phyloP scores from a whole-genome alignment of 2,329 filamentous ascomycete genomes.

The Rhinocladiella mackenziei region DNA sequence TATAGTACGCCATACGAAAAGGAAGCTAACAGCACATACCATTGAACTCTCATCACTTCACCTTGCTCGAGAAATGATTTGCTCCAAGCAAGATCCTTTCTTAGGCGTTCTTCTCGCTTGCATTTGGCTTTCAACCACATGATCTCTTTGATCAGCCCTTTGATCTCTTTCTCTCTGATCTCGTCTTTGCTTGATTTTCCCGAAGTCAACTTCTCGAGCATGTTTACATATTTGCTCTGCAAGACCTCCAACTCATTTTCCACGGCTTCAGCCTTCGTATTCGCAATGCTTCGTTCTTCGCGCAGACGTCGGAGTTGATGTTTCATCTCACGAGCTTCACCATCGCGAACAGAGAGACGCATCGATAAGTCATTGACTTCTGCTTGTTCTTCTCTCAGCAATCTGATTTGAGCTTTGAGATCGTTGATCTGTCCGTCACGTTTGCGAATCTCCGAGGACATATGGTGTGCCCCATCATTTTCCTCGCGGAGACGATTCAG shows the following conservation, averaged over 20 bases:
- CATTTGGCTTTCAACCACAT: slow-evolving; percentile 81
- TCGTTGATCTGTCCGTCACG: slow-evolving; percentile 63
- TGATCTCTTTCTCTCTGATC: slow-evolving; percentile 61
- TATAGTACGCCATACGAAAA: slow-evolving; percentile 9
- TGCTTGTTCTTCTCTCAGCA: slow-evolving; percentile 47
- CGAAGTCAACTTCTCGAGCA: slow-evolving; percentile 46
- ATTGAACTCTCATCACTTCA: slow-evolving; percentile 60
- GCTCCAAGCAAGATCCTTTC: slow-evolving; percentile 75
- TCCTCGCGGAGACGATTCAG: slow-evolving; percentile 50
- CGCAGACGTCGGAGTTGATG: slow-evolving; percentile 61
- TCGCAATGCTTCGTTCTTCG: slow-evolving; percentile 43
- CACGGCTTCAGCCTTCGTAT: slow-evolving; percentile 40
- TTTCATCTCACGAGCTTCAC: slow-evolving; percentile 54
- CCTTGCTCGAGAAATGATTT: slow-evolving; percentile 85
- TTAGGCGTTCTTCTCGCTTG: slow-evolving; percentile 73
- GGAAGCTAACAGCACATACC: slow-evolving; percentile 63
- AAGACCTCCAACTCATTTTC: slow-evolving; percentile 44
- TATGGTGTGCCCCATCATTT: slow-evolving; percentile 59
- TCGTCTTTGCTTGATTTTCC: slow-evolving; percentile 41
- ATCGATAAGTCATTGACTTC: slow-evolving; percentile 58
- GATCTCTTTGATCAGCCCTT: slow-evolving; percentile 82
- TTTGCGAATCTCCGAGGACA: slow-evolving; percentile 67
- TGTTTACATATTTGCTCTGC: slow-evolving; percentile 61
- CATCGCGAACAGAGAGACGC: slow-evolving; percentile 65
- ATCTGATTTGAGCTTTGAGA: slow-evolving; percentile 58